These are phyloP conservation scores for Arthroderma sp. DNA, from an alignment of 2,329 filamentous ascomycete genomes.

Conservation along the genomic window DNA sequence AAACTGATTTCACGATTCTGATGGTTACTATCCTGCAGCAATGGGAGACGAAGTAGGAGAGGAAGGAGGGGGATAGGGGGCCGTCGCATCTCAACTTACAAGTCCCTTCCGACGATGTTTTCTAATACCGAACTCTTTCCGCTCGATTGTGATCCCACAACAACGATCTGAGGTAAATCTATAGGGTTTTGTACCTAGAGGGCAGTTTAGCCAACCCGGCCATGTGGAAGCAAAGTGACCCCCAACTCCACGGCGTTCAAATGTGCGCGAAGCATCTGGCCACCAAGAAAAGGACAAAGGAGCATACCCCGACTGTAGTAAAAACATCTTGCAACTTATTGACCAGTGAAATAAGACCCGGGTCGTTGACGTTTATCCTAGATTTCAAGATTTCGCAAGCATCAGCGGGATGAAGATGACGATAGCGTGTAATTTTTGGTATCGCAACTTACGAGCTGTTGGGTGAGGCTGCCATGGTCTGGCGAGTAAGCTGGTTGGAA, in stretches of 20 bases:
- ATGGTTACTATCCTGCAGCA: no score
- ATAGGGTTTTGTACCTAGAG: slow-evolving; percentile 89
- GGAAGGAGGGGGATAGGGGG: background rate
- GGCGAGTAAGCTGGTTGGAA: slow-evolving; percentile 14
- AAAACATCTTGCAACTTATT: slow-evolving; percentile 99
- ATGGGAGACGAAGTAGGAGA: background rate
- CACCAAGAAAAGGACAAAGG: background rate
- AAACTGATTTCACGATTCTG: slow-evolving; percentile 43
- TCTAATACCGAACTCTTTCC: slow-evolving; percentile 98
- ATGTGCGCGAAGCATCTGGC: background rate
- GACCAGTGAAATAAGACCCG: slow-evolving; percentile 64
- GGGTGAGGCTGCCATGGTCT: slow-evolving; percentile 32
- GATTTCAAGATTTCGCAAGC: slow-evolving; percentile 8
- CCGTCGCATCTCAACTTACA: slow-evolving; percentile 48
- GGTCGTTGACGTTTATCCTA: slow-evolving; percentile 61
- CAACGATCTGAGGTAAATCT: slow-evolving; percentile 94
- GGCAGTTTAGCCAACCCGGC: no score
- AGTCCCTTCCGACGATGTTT: slow-evolving; percentile 97
- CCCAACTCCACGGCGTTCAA: no score
- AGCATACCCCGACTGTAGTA: slow-evolving; percentile 73
- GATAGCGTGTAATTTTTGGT: slow-evolving; percentile 10
- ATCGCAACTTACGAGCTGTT: slow-evolving; percentile 31
- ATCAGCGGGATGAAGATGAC: slow-evolving; percentile 6
- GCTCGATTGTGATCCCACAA: slow-evolving; percentile 96
- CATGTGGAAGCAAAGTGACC: no score